These are phyloP conservation scores for Fereydounia khargensis DNA, from an alignment of 1,284 basidiomycete species.

Conservation along the genomic window DNA sequence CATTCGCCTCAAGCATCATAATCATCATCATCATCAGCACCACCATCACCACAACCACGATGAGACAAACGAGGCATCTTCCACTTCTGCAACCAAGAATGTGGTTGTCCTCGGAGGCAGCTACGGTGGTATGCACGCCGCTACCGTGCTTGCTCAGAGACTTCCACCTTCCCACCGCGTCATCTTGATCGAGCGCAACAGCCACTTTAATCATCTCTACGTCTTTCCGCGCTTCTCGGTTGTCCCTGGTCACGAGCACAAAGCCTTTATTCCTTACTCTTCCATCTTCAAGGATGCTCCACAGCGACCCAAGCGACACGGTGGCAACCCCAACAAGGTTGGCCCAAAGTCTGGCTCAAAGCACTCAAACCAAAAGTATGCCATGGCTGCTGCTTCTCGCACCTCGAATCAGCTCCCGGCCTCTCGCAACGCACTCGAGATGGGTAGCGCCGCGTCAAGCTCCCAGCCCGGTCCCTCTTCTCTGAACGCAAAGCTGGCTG, in stretches of 20 bases:
- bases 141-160: constrained; percentile 58
- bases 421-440: constrained; percentile 26
- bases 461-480: constrained; percentile 11
- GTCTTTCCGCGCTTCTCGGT: constrained; percentile 68
- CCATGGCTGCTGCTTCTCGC: neutral
- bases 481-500: constrained; percentile 10
- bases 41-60: neutral
- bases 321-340: constrained; percentile 1
- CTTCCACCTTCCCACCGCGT: constrained; percentile 59
- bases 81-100: constrained; percentile 34
- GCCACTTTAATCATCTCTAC: constrained; percentile 61
- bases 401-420: too few relatives aligned
- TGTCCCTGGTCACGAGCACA: constrained; percentile 69
- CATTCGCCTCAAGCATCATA: constrained; percentile 9
- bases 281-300: constrained; percentile 71
- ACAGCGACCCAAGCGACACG: constrained; percentile 8
- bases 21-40: constrained; percentile 6
- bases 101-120: constrained; percentile 57
- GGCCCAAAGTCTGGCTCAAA: constrained; percentile 3
- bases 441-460: constrained; percentile 5
- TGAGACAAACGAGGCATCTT: neutral
- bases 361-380: neutral
- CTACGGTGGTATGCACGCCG: constrained; percentile 56
- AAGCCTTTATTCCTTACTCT: constrained; percentile 65
- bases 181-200: constrained; percentile 61